Evolutionary conservation across 371 early-diverging fungal genomes (phyloP).

Genomic region (Syncephalastrum monosporum): DNA sequence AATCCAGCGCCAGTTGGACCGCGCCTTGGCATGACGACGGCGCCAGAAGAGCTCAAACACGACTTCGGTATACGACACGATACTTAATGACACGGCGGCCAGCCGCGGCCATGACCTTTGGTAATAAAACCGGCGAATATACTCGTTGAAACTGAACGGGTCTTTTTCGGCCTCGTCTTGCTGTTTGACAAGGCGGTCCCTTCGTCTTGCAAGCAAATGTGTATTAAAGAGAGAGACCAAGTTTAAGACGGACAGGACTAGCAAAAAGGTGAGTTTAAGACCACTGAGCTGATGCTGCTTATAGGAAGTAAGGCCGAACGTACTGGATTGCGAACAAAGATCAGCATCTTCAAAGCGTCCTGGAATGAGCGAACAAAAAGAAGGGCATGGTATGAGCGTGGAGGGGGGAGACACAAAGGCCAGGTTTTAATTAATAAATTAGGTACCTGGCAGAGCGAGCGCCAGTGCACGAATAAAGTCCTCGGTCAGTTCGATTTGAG

Average conservation of each 20-base stretch:
- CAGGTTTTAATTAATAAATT: not conserved
- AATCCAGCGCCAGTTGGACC: constrained; percentile 28
- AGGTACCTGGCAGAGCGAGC: constrained; percentile 12
- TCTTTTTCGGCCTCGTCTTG: constrained; percentile 3
- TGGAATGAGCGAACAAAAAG: constrained; percentile 3
- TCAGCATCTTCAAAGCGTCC: constrained; percentile 25
- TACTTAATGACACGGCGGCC: constrained; percentile 26
- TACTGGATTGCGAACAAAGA: constrained; percentile 21
- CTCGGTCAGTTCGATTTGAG: constrained; percentile 10
- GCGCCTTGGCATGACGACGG: constrained; percentile 9
- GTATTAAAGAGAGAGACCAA: constrained; percentile 16
- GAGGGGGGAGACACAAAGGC: not conserved
- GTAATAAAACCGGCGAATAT: constrained; percentile 18
- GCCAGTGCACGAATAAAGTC: constrained; percentile 7
- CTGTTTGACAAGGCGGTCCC: not conserved
- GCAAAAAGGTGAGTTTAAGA: not conserved
- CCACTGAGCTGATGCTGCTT: not conserved
- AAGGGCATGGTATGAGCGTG: constrained; percentile 1
- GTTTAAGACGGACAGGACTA: constrained; percentile 20
- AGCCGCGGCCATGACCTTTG: constrained; percentile 4
- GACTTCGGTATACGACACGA: constrained; percentile 41
- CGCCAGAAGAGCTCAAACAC: constrained; percentile 30
- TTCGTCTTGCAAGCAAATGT: constrained; percentile 12
- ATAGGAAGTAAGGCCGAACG: not conserved
- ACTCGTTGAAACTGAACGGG: constrained; percentile 24